Evolutionary conservation across 1,139 yeast genomes (phyloP).

Genomic region (Citeromyces hawaiiensis): DNA sequence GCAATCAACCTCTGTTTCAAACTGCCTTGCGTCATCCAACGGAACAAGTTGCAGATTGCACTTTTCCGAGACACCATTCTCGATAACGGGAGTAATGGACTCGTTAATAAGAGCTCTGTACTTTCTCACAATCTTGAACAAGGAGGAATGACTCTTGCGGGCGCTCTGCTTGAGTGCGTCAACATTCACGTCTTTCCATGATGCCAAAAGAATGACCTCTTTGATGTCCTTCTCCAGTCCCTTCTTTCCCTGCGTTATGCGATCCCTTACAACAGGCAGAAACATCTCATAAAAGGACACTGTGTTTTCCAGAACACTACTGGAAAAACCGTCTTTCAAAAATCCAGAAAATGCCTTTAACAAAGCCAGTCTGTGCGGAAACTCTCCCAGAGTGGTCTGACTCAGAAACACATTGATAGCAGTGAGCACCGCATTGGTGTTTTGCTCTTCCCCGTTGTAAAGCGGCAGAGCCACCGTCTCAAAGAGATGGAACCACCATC

Average conservation of each 20-base stretch:
- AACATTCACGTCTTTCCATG: conserved; percentile 95
- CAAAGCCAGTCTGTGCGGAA: conserved; percentile 37
- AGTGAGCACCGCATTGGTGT: conserved; percentile 33
- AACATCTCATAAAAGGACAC: conserved; percentile 60
- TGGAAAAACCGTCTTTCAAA: conserved; percentile 7
- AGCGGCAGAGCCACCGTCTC: conserved; percentile 55
- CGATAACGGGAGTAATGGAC: conserved; percentile 43
- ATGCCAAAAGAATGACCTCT: conserved; percentile 78
- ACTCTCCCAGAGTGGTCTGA: conserved; percentile 70
- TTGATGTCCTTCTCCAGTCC: conserved; percentile 63
- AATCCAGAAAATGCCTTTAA: conserved; percentile 53
- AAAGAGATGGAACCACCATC: conserved; percentile 87
- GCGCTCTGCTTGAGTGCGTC: conserved; percentile 93
- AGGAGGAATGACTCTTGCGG: conserved; percentile 68
- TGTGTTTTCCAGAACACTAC: conserved; percentile 45
- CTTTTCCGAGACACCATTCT: conserved; percentile 34
- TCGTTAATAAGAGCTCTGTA: conserved; percentile 53
- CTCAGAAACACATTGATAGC: conserved; percentile 68
- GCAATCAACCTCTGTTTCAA: conserved; percentile 10
- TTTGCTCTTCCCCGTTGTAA: conserved; percentile 19
- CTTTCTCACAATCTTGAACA: conserved; percentile 76
- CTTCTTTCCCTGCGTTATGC: conserved; percentile 31
- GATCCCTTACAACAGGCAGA: conserved; percentile 27
- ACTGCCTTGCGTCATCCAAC: neutral
- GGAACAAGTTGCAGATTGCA: conserved; percentile 6